A percentile compares a stretch with the other conserved stretches of the same genome.
Evolutionary conservation across 805 yeast genomes (phyloP).

Genomic region (Danielozyma ontarioensis): DNA sequence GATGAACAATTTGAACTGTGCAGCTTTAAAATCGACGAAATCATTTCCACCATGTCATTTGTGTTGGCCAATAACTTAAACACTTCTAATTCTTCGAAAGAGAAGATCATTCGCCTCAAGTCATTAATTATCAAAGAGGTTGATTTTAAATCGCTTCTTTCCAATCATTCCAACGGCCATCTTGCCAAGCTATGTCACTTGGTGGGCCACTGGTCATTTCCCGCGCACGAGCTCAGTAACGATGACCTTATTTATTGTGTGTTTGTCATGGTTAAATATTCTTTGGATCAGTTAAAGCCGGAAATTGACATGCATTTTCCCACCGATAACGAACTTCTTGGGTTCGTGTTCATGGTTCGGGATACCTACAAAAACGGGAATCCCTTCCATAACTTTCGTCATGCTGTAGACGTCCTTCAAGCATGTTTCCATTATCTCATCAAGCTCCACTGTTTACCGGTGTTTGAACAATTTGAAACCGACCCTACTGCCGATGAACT

Average conservation of each 20-base stretch:
- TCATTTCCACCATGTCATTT: constrained; percentile 34
- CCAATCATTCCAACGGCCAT: constrained; percentile 17
- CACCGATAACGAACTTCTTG: constrained; percentile 42
- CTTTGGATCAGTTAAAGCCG: constrained; percentile 23
- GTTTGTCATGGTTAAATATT: constrained; percentile 46
- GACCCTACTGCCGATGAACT: constrained; percentile 28
- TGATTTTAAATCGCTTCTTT: constrained; percentile 24
- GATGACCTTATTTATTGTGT: constrained; percentile 67
- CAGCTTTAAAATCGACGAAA: constrained; percentile 12
- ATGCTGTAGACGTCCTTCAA: constrained; percentile 93
- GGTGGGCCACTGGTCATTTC: constrained; percentile 62
- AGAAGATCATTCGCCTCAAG: constrained; percentile 18
- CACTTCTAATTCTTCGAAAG: constrained; percentile 16
- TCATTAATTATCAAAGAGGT: constrained; percentile 21
- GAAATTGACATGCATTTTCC: constrained; percentile 11
- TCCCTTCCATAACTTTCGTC: constrained; percentile 92
- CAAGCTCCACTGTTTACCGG: constrained; percentile 35
- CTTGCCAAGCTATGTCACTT: constrained; percentile 30
- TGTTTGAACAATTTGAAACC: constrained; percentile 28
- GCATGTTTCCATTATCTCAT: constrained; percentile 69
- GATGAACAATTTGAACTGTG: constrained; percentile 2
- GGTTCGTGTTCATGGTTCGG: constrained; percentile 62
- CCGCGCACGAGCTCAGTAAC: constrained; percentile 57
- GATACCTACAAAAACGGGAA: constrained; percentile 80
- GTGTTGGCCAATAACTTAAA: constrained; percentile 21